Conservation (phyloP, 768 basidiomycete genomes). For the Leccinum obscurum region DNA sequence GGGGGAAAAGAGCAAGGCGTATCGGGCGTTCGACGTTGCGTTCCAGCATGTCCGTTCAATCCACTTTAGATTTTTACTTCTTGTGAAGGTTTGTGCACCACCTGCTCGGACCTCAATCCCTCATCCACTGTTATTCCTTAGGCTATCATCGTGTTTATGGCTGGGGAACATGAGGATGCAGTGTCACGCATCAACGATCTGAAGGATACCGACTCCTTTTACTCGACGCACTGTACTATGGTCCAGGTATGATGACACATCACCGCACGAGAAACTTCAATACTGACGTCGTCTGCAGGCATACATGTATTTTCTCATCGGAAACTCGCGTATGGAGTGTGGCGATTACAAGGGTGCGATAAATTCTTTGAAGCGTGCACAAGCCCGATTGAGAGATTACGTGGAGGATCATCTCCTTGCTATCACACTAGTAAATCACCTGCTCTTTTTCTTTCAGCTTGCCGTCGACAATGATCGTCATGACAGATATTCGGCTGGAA, state of each 20-base stretch:
- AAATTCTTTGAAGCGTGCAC: neutral
- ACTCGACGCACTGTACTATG: neutral
- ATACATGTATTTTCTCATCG: neutral
- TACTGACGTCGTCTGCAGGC: neutral
- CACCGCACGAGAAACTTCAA: neutral
- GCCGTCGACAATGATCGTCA: neutral
- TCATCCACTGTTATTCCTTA: neutral
- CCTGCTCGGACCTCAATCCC: neutral
- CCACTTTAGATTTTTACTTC: neutral
- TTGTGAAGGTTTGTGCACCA: neutral
- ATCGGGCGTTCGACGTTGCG: neutral
- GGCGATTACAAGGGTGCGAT: neutral
- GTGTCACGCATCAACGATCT: neutral
- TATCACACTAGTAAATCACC: neutral
- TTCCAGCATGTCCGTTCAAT: neutral
- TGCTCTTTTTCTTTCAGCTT: neutral
- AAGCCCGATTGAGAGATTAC: neutral
- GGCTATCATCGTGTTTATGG: neutral
- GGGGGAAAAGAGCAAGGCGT: neutral
- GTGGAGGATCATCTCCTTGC: neutral
- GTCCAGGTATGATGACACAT: neutral
- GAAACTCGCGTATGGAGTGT: neutral
- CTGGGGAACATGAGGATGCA: neutral
- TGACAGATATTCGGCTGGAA: neutral
- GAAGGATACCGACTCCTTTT: neutral